A percentile compares a stretch with the other conserved stretches of the same genome.
Evolutionary conservation across 192 early-diverging fungal species (phyloP).

Genomic region (Dimargaris cristalligena): DNA sequence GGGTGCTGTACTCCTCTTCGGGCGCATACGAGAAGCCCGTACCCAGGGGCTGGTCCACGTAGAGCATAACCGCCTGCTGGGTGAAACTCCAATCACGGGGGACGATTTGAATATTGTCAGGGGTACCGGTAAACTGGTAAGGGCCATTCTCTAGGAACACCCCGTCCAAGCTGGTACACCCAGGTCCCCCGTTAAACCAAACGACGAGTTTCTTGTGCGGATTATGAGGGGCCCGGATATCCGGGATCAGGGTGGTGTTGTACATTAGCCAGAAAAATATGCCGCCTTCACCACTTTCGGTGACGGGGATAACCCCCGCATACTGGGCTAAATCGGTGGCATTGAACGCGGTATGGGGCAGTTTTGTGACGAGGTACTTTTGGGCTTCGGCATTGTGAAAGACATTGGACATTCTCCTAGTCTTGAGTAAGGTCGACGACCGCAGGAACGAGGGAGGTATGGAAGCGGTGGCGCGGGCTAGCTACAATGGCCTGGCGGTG

Average conservation of each 20-base stretch:
- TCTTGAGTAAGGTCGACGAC: no score
- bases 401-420: not conserved
- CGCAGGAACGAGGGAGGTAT: no score
- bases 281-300: slow-evolving; percentile 14
- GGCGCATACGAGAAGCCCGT: slow-evolving; percentile 32
- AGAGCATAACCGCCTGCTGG: slow-evolving; percentile 29
- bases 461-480: no score
- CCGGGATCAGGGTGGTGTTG: slow-evolving; percentile 19
- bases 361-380: not conserved
- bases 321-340: slow-evolving; percentile 1
- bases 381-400: not conserved
- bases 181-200: slow-evolving; percentile 49
- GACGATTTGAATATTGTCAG: slow-evolving; percentile 16
- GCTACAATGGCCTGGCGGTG: no score
- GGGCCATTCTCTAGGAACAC: slow-evolving; percentile 50
- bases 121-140: slow-evolving; percentile 30
- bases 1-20: slow-evolving; percentile 12
- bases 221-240: not conserved
- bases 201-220: slow-evolving; percentile 28
- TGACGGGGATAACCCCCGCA: slow-evolving; percentile 20
- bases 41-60: slow-evolving; percentile 50
- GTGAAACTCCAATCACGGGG: slow-evolving; percentile 24
- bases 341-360: not conserved
- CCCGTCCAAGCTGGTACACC: slow-evolving; percentile 44
- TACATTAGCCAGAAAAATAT: slow-evolving; percentile 34